A percentile compares a stretch with the other conserved stretches of the same genome.
Conservation (phyloP, 768 basidiomycete genomes). For the Tricholoma terreum region DNA sequence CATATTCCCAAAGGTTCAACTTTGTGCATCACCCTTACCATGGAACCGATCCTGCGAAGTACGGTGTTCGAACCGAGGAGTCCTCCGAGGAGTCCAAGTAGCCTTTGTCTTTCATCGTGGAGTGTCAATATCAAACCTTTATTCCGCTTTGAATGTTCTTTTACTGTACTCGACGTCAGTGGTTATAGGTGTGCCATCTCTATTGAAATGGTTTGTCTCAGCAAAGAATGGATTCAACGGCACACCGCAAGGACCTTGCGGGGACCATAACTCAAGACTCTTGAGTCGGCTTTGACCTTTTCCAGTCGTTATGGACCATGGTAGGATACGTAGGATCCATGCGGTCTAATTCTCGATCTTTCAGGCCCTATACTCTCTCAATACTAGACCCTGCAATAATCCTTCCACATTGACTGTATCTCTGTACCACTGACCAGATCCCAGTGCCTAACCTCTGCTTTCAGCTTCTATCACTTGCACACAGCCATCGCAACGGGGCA, state of each 20-base stretch:
- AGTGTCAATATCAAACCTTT: background rate
- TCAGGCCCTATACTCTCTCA: no score
- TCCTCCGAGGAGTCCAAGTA: constrained; percentile 20
- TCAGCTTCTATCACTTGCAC: constrained; percentile 29
- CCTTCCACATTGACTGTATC: constrained; percentile 20
- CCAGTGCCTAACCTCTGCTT: no score
- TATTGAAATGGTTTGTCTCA: no score
- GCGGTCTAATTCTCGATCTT: no score
- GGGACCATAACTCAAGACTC: no score
- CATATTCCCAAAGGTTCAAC: constrained; percentile 70
- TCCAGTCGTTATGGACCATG: background rate
- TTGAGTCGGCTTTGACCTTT: no score
- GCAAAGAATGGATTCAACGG: no score
- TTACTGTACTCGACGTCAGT: no score
- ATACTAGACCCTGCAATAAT: no score
- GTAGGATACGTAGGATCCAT: no score
- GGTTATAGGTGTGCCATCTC: no score
- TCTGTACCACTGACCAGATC: constrained; percentile 22
- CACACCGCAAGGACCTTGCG: no score
- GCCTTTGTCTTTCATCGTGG: background rate
- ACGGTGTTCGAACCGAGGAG: constrained; percentile 44
- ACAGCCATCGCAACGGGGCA: constrained; percentile 33
- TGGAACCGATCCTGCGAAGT: constrained; percentile 83
- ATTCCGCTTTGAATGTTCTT: background rate
- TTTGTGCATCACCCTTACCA: constrained; percentile 88